Evolutionary conservation across 108 stramenopile genomes (phyloP).

Genomic region (Tribonema minus): DNA sequence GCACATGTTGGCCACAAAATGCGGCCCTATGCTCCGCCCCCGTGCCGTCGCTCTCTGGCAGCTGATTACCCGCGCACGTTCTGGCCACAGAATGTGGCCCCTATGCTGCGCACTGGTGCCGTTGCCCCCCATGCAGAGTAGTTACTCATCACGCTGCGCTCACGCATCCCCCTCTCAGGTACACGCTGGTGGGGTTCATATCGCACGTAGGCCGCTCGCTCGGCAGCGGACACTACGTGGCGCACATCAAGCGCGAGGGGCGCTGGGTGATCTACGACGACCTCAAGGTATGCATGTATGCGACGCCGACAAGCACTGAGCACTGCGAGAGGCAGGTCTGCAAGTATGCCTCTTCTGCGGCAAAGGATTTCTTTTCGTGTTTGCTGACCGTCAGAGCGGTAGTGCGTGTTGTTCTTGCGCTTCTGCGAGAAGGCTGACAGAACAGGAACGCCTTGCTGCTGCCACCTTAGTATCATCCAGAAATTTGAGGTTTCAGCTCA

Average conservation of each 20-base stretch:
- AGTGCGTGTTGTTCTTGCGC: too few species aligned
- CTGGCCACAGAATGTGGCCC: too few species aligned
- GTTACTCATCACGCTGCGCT: too few species aligned
- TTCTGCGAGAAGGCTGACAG: too few species aligned
- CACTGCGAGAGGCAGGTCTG: background rate
- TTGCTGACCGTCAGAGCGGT: background rate
- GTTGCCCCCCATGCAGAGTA: too few species aligned
- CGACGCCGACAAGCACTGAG: background rate
- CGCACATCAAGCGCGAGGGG: conserved; percentile 85
- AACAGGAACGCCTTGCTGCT: background rate
- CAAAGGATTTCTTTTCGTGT: background rate
- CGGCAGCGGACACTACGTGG: conserved; percentile 95
- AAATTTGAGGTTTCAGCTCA: too few species aligned
- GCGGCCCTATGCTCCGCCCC: too few species aligned
- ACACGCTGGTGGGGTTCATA: conserved; percentile 80
- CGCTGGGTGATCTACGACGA: conserved; percentile 98
- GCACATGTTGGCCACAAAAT: too few species aligned
- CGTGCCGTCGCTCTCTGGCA: too few species aligned
- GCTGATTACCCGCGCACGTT: too few species aligned
- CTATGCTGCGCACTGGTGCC: too few species aligned
- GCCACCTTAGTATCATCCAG: background rate
- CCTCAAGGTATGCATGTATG: conserved; percentile 69
- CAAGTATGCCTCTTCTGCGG: background rate
- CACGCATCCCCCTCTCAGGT: too few species aligned
- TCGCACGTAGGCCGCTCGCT: conserved; percentile 97